Conservation (phyloP, 2,329 filamentous ascomycete genomes). For the Albophoma yamanashiensis region DNA sequence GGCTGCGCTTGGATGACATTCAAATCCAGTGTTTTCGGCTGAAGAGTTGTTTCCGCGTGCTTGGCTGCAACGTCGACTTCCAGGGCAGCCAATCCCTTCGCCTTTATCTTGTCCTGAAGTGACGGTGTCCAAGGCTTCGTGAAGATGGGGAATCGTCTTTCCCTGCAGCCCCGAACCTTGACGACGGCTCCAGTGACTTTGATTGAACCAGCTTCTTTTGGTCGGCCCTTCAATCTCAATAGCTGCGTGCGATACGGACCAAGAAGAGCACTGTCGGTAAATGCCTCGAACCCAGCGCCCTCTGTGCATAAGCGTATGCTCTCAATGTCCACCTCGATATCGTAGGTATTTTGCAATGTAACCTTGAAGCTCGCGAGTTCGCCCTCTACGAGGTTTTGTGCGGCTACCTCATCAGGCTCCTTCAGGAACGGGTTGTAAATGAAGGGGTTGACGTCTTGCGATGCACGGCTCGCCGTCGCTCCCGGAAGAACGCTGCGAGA, state of each 20-base stretch:
- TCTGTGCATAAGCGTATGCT: constrained; percentile 64
- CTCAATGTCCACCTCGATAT: constrained; percentile 86
- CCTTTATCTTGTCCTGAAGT: constrained; percentile 64
- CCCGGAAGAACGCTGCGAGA: constrained; percentile 43
- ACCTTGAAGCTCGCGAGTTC: constrained; percentile 71
- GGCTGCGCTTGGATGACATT: constrained; percentile 76
- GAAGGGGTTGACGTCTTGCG: constrained; percentile 67
- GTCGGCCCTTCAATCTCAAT: constrained; percentile 58
- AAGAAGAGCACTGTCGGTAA: constrained; percentile 54
- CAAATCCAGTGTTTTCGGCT: constrained; percentile 44
- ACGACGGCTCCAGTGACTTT: constrained; percentile 69
- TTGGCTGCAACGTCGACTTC: constrained; percentile 31
- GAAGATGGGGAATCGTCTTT: constrained; percentile 78
- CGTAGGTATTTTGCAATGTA: constrained; percentile 86
- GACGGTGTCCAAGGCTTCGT: constrained; percentile 63
- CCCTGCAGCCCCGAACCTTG: constrained; percentile 70
- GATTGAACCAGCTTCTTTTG: constrained; percentile 55
- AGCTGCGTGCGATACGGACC: constrained; percentile 78
- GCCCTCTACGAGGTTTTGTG: constrained; percentile 66
- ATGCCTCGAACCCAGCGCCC: constrained; percentile 60
- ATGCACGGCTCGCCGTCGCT: constrained; percentile 36
- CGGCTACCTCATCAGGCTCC: constrained; percentile 44
- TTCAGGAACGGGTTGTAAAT: constrained; percentile 92
- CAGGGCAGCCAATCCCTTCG: constrained; percentile 53
- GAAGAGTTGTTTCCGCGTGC: constrained; percentile 29